Evolutionary conservation across 345 rosid genomes (phyloP).

Genomic region (Sonneratia caseolaris): DNA sequence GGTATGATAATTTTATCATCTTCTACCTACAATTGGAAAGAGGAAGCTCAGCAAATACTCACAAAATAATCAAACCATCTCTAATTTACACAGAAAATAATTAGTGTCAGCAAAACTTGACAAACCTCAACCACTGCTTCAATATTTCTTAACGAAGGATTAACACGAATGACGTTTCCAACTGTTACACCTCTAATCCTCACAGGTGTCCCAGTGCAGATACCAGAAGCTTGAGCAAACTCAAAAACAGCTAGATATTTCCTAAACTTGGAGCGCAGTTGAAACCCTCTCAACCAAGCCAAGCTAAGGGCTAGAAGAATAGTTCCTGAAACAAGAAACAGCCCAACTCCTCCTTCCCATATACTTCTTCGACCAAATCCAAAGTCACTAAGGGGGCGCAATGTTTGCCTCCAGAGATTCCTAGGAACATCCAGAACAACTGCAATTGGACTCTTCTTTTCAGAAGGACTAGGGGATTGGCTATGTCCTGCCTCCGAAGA

Average conservation of each 20-base stretch:
- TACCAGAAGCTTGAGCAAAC: conserved; percentile 76
- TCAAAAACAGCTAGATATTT: conserved; percentile 79
- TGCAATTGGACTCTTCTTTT: conserved; percentile 44
- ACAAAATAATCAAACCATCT: conserved; percentile 2
- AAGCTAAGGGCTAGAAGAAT: conserved; percentile 70
- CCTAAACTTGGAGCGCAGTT: conserved; percentile 68
- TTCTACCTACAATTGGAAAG: conserved; percentile 49
- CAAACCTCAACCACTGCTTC: conserved; percentile 92
- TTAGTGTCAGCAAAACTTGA: conserved; percentile 7
- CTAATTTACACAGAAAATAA: conserved; percentile 2
- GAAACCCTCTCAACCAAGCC: conserved; percentile 91
- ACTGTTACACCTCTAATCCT: conserved; percentile 95
- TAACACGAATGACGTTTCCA: conserved; percentile 78
- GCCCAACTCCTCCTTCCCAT: conserved; percentile 99
- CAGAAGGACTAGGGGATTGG: conserved; percentile 36
- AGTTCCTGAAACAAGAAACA: conserved; percentile 85
- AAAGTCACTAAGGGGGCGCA: conserved; percentile 74
- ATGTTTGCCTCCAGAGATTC: conserved; percentile 70
- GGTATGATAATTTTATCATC: conserved; percentile 93
- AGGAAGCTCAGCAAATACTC: conserved; percentile 1
- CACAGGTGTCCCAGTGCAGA: conserved; percentile 85
- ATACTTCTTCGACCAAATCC: conserved; percentile 88
- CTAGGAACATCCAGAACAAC: conserved; percentile 59
- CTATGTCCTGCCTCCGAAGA: conserved; percentile 42
- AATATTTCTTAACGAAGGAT: conserved; percentile 80